Conservation (phyloP, 208 protist genomes). For the Acanthamoeba rhysodes region DNA sequence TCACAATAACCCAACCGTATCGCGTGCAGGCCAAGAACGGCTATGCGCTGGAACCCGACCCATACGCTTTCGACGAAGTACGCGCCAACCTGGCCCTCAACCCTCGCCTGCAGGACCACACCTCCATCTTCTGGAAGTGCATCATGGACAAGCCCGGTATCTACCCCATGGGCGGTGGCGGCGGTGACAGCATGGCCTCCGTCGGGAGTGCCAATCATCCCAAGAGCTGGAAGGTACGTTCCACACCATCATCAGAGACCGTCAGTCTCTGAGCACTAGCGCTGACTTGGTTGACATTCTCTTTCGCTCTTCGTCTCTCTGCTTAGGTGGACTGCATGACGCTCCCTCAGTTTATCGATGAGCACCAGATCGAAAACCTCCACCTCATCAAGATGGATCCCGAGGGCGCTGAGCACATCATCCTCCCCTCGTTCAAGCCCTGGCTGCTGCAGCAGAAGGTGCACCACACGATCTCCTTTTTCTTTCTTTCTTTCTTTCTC, state of each 20-base stretch:
- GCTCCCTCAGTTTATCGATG: constrained; percentile 63
- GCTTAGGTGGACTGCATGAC: constrained; percentile 57
- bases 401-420: constrained; percentile 52
- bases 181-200: constrained; percentile 68
- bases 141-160: constrained; percentile 62
- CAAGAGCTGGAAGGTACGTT: constrained; percentile 49
- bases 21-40: constrained; percentile 40
- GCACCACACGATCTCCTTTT: too few relatives aligned
- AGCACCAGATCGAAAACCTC: constrained; percentile 61
- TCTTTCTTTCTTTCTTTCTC: neutral
- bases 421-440: constrained; percentile 42
- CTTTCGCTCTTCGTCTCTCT: neutral
- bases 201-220: neutral
- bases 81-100: constrained; percentile 68
- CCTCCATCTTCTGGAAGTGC: constrained; percentile 59
- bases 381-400: constrained; percentile 72
- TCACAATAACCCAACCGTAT: neutral
- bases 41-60: constrained; percentile 49
- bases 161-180: constrained; percentile 41
- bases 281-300: neutral
- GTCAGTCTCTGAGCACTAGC: neutral
- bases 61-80: constrained; percentile 59
- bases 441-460: constrained; percentile 37
- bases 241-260: too few relatives aligned
- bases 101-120: constrained; percentile 23